These are phyloP conservation scores for Russula griseocarnosa DNA, from an alignment of 768 basidiomycete species.

Conservation along the genomic window DNA sequence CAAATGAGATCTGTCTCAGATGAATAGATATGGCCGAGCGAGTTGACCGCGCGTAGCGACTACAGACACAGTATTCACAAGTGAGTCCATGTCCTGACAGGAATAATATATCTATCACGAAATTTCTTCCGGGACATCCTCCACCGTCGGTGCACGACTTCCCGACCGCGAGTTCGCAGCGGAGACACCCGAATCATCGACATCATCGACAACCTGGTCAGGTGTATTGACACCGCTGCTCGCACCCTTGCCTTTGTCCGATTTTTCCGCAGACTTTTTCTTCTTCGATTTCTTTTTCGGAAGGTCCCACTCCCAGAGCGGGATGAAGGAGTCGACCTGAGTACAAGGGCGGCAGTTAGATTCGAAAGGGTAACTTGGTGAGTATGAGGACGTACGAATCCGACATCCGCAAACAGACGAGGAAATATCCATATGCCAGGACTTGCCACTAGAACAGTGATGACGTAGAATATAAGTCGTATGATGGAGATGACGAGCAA, in stretches of 20 bases:
- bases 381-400: conserved; percentile 69
- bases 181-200: conserved; percentile 37
- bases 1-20: conserved; percentile 18
- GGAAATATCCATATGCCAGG: conserved; percentile 99
- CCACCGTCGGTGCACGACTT: conserved; percentile 35
- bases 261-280: conserved; percentile 53
- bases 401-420: conserved; percentile 94
- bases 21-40: conserved; percentile 23
- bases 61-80: conserved; percentile 9
- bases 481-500: conserved; percentile 91
- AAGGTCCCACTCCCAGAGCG: conserved; percentile 94
- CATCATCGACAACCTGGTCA: conserved; percentile 42
- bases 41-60: not conserved
- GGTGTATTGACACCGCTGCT: conserved; percentile 35
- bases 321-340: conserved; percentile 97
- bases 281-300: conserved; percentile 64
- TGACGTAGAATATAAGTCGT: conserved; percentile 88
- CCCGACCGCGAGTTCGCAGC: conserved; percentile 35
- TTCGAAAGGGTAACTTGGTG: not conserved
- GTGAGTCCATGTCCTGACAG: not conserved
- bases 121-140: conserved; percentile 35
- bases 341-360: not conserved
- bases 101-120: conserved; percentile 26
- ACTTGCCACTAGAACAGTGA: conserved; percentile 78
- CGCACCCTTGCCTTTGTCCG: conserved; percentile 42